Evolutionary conservation across 306 rosid genomes (phyloP), one percentile per base, ranked within the genome.

Genomic region (Senna tora): DNA sequence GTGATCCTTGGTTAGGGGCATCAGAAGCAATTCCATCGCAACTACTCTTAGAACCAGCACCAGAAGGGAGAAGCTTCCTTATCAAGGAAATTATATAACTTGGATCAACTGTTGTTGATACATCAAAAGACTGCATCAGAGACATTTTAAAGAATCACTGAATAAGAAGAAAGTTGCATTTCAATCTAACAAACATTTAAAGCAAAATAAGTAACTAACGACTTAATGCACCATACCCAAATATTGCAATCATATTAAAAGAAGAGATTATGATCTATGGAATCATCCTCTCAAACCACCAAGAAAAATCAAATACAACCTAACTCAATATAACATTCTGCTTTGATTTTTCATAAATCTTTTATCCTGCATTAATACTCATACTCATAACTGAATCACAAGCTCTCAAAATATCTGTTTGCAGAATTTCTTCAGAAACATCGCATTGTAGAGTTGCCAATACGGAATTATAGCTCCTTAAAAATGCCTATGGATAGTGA

Each of bases 71-170:
- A 36, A 91, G 96, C 81, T 87, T 94, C 79, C 98, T 84, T 80
- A 94, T 89, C 59, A 91, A 80, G 34, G 96, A 91, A 75, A 94
- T 94, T 25, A 94, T 78, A 65, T 87, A 94, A 85, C 97, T 84
- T 4, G 96, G 98, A 84, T 94, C 97, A 74, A 91, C 96, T 10
- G 98, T 94, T 5, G 96, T 94, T 9, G 92, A 84, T 83, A 94
- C 81, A 75, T 94, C 91, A 71, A 94, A 94, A 75, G 86, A 67
- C 98, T 91, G 92, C 84, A 84, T 52, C 54, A 80, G 57, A 52
- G 61, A 54, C 17, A 16, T 21, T 65, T 52, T 9, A 75, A 79
- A 55, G 6, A 53, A 75, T 71, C 75, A 59, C 47, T 25, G 16
- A 55, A 53, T 49, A 75, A 4, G 17, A 47, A 0, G 57, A 77